These are phyloP conservation scores for Cercospora janseana DNA, from an alignment of 2,329 filamentous ascomycete species.

Conservation along the genomic window DNA sequence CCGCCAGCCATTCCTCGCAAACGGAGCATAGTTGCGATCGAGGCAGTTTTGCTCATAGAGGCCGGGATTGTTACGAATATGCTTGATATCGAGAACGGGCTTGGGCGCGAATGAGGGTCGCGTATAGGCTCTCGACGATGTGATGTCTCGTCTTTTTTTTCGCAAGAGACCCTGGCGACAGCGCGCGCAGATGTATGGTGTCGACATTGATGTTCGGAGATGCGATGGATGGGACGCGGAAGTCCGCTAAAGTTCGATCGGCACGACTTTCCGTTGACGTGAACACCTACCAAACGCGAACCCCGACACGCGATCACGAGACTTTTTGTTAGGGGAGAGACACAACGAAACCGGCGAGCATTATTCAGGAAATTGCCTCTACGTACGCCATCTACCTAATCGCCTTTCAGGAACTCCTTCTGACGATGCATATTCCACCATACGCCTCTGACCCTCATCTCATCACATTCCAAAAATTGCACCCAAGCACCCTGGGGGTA, in stretches of 20 bases:
- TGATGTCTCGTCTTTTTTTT: background rate
- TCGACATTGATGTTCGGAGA: slow-evolving; percentile 16
- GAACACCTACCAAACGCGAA: background rate
- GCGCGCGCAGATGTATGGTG: slow-evolving; percentile 20
- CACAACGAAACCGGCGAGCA: background rate
- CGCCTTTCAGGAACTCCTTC: background rate
- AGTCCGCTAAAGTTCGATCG: slow-evolving; percentile 6
- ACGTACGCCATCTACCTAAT: background rate
- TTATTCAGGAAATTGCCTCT: background rate
- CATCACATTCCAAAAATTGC: no score
- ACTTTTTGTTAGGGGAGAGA: background rate
- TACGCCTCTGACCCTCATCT: no score
- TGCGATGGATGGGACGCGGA: background rate
- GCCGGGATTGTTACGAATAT: slow-evolving; percentile 81
- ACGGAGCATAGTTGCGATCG: slow-evolving; percentile 73
- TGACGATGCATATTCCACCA: no score
- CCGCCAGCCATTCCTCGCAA: slow-evolving; percentile 52
- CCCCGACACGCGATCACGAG: slow-evolving; percentile 1
- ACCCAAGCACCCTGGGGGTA: slow-evolving; percentile 16
- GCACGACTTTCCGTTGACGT: slow-evolving; percentile 4
- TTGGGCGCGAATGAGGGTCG: slow-evolving; percentile 74
- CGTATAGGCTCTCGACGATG: slow-evolving; percentile 34
- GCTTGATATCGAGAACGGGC: slow-evolving; percentile 76
- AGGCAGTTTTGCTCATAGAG: slow-evolving; percentile 80
- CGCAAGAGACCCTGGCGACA: slow-evolving; percentile 13